Base-by-base conservation (phyloP, 1,284 basidiomycete genomes). In the Trametes polyzona region DNA sequence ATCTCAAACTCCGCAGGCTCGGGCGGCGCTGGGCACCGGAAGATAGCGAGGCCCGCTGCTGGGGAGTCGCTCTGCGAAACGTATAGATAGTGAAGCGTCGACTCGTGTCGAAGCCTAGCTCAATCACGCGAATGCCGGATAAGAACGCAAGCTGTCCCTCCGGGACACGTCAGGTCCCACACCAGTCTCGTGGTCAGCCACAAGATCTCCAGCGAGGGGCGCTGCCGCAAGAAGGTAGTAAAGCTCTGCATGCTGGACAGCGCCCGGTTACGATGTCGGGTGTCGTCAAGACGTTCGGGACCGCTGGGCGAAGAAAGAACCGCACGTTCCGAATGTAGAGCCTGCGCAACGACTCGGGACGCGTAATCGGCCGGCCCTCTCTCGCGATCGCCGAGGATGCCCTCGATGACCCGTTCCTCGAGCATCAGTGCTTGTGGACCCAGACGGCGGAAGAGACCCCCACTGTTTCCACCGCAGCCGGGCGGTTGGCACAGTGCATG, bases 1-100 rank as follows among this genome's bases (percentile, higher is more conserved):
- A 55, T 29, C 26, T 49, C 47, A 32, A 55, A 16, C 19, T n/a
- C n/a, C n/a, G 32, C 47, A 9, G 42, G 42, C 16, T 39, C 36
- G 41, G 21, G 27, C 6, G 29, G 19, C 11, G 26, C 36, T 6
- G 23, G 40, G 24, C 17, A 14, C 23, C n/a, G 7, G 23, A 10
- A 9, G 32, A 17, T 12, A 27, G 37, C n/a, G 47, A 37, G 23
- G 23, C 16, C 23, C 33, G 24, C 33, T 11, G 47, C 36, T 48
- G 47, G 21, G 4, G 3, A 48, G n/a, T n/a, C n/a, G n/a, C n/a
- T n/a, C n/a, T n/a, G n/a, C n/a, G n/a, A n/a, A n/a, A n/a, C n/a
- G n/a, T n/a, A n/a, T n/a, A n/a, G n/a, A n/a, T n/a, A n/a, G n/a
- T n/a, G n/a, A n/a, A n/a, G n/a, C n/a, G n/a, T n/a, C n/a, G n/a